A percentile compares a stretch with the other conserved stretches of the same genome.
These are phyloP conservation scores for Tricholoma flavovirens DNA, from an alignment of 768 basidiomycete genomes.

Conservation along the genomic window DNA sequence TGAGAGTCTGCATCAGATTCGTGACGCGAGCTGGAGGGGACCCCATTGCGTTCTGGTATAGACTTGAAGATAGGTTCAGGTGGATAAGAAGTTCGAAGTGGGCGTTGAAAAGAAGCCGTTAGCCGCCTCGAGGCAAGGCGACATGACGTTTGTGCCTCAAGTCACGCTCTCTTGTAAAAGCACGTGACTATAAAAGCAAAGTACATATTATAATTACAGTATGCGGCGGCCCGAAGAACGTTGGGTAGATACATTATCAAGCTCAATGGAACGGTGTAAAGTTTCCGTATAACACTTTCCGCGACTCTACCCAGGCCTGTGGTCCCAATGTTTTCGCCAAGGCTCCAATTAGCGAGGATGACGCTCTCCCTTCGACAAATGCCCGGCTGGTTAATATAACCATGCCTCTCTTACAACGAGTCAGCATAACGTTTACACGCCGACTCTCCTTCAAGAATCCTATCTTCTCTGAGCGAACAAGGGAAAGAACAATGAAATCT, in stretches of 20 bases:
- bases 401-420: conserved; percentile 66
- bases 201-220: background rate
- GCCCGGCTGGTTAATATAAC: conserved; percentile 48
- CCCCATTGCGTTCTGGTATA: conserved; percentile 6
- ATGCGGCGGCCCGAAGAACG: no score
- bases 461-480: conserved; percentile 55
- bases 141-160: background rate
- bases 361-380: conserved; percentile 41
- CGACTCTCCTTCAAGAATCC: conserved; percentile 57
- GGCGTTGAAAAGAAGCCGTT: no score
- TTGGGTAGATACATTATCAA: background rate
- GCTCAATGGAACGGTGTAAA: conserved; percentile 3
- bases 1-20: conserved; percentile 24
- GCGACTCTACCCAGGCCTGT: conserved; percentile 14
- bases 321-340: conserved; percentile 20
- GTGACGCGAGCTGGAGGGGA: conserved; percentile 9
- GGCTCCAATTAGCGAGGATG: conserved; percentile 26
- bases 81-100: background rate
- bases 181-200: background rate
- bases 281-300: conserved; percentile 4
- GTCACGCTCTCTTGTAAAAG: background rate
- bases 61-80: background rate
- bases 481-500: conserved; percentile 65
- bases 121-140: background rate
- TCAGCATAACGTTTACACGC: conserved; percentile 76